phyloP scores from a whole-genome alignment of 1,284 basidiomycete species.

The Sphaerobolus stellatus region DNA sequence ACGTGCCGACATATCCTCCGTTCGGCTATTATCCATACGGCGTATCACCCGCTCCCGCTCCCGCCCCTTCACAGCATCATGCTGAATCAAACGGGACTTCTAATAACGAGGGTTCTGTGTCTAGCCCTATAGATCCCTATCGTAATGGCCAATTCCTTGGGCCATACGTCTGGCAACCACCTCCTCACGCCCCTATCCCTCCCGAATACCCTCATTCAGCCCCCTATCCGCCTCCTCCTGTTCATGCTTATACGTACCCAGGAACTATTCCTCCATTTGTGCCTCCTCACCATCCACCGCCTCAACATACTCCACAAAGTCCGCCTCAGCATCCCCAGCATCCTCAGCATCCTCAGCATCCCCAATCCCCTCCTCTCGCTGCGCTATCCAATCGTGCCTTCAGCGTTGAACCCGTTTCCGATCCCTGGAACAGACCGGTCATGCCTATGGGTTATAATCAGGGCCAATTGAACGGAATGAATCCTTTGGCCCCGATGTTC shows the following conservation, averaged over 20 bases:
- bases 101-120: constrained; percentile 4
- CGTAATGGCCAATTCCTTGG: constrained; percentile 27
- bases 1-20: constrained; percentile 34
- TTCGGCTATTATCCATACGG: constrained; percentile 38
- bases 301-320: constrained; percentile 31
- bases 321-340: constrained; percentile 33
- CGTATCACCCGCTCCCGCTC: constrained; percentile 34
- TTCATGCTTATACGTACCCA: constrained; percentile 42
- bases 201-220: constrained; percentile 34
- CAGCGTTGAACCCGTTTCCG: too few species aligned
- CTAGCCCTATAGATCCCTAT: constrained; percentile 9
- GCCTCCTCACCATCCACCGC: constrained; percentile 17
- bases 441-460: too few species aligned
- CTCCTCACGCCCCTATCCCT: constrained; percentile 22
- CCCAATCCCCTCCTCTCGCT: constrained; percentile 33
- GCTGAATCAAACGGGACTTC: too few species aligned
- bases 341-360: constrained; percentile 33
- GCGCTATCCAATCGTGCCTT: too few species aligned
- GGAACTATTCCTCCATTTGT: constrained; percentile 21
- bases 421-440: too few species aligned
- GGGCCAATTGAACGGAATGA: too few species aligned
- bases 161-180: constrained; percentile 33
- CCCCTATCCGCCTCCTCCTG: constrained; percentile 30
- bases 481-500: too few species aligned
- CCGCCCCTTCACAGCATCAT: too few species aligned